A percentile compares a stretch with the other conserved stretches of the same genome.
Evolutionary conservation across 1,139 yeast species (phyloP).

Genomic region (Pneumocystis sp.): DNA sequence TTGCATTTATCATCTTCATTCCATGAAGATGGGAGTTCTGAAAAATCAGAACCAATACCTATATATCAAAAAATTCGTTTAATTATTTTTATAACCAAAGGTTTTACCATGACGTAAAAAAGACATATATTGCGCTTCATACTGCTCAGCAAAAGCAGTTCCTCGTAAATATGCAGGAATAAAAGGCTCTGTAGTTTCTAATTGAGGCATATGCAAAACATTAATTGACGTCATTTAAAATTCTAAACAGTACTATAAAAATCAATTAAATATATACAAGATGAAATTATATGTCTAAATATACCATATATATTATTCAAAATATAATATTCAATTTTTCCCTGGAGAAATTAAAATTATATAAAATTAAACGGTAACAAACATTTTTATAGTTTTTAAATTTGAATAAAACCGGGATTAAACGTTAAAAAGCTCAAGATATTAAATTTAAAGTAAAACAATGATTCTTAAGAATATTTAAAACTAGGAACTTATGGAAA

Average conservation of each 20-base stretch:
- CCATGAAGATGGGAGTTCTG: conserved; percentile 6
- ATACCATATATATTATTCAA: neutral
- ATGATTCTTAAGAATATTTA: neutral
- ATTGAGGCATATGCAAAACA: neutral
- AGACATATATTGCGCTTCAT: neutral
- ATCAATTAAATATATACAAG: neutral
- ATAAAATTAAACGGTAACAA: neutral
- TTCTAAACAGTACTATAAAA: neutral
- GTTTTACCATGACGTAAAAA: conserved; percentile 1
- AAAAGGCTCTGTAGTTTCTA: neutral
- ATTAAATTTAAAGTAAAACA: neutral
- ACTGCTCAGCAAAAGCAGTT: conserved; percentile 10
- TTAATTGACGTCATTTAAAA: neutral
- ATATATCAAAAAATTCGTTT: neutral
- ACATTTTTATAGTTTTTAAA: neutral
- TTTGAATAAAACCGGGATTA: neutral
- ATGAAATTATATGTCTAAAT: neutral
- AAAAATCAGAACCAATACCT: neutral
- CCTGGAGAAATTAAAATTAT: neutral
- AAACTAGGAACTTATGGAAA: neutral
- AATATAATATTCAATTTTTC: neutral
- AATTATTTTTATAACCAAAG: neutral
- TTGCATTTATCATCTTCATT: conserved; percentile 9
- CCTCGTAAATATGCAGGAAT: conserved; percentile 10
- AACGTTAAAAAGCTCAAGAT: neutral